Conservation (phyloP, 2,329 filamentous ascomycete species). For the Cadophora malorum region DNA sequence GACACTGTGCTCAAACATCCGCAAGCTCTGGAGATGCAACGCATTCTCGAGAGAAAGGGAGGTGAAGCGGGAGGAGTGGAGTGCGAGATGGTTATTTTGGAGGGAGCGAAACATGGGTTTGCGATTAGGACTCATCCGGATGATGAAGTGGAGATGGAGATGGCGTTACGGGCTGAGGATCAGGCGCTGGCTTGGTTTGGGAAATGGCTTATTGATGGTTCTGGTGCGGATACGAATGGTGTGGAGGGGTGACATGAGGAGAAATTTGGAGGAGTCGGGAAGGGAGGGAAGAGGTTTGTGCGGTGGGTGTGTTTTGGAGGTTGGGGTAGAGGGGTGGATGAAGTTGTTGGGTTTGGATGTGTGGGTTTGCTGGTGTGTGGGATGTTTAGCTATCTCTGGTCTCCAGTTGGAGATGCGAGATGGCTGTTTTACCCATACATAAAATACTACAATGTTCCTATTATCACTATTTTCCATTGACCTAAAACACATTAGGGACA, state of each 20-base stretch:
- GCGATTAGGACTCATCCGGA: slow-evolving; percentile 46
- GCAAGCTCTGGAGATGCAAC: slow-evolving; percentile 36
- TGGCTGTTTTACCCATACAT: not conserved
- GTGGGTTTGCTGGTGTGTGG: no score
- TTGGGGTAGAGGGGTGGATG: no score
- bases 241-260: slow-evolving; percentile 5
- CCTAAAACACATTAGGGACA: not conserved
- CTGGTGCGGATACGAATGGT: not conserved
- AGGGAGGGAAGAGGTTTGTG: not conserved
- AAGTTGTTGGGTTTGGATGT: no score
- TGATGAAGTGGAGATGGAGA: slow-evolving; percentile 45
- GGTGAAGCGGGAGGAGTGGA: no score
- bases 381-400: not conserved
- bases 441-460: not conserved
- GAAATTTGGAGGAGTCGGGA: not conserved
- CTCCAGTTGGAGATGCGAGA: not conserved
- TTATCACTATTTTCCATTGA: not conserved
- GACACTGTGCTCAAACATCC: slow-evolving; percentile 50
- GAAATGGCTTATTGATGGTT: slow-evolving; percentile 28
- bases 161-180: slow-evolving; percentile 46
- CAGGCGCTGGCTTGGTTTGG: slow-evolving; percentile 49
- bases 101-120: slow-evolving; percentile 51
- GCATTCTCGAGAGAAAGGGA: slow-evolving; percentile 41
- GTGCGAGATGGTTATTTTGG: slow-evolving; percentile 45
- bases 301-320: no score